phyloP scores from a whole-genome alignment of 2,329 filamentous ascomycete genomes.

The Arthrobotrys sinensis region DNA sequence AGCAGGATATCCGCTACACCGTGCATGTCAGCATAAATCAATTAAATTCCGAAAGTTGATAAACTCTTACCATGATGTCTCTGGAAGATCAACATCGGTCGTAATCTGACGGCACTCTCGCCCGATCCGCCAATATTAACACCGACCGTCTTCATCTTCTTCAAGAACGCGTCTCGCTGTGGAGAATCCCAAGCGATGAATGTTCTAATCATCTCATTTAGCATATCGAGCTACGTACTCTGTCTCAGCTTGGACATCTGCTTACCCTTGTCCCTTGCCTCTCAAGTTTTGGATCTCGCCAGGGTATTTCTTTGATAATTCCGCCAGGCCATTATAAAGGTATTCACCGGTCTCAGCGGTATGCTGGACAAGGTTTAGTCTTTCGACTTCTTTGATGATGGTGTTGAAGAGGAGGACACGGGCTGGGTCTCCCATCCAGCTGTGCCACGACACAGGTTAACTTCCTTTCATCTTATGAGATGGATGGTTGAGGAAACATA shows the following conservation, averaged over 20 bases:
- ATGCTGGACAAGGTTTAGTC: slow-evolving; percentile 81
- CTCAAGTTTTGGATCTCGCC: slow-evolving; percentile 85
- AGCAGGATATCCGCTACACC: slow-evolving; percentile 79
- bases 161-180: slow-evolving; percentile 82
- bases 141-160: slow-evolving; percentile 82
- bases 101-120: slow-evolving; percentile 79
- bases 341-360: slow-evolving; percentile 84
- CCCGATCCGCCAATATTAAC: slow-evolving; percentile 91
- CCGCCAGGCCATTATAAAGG: slow-evolving; percentile 79
- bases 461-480: not conserved
- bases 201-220: slow-evolving; percentile 69
- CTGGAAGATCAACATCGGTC: slow-evolving; percentile 95
- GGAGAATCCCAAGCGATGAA: slow-evolving; percentile 94
- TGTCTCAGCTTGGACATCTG: not conserved
- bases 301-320: slow-evolving; percentile 79
- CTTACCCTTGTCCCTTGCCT: slow-evolving; percentile 82
- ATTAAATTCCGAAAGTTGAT: not conserved
- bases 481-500: slow-evolving; percentile 13
- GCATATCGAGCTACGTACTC: not conserved
- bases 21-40: slow-evolving; percentile 60
- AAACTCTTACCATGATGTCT: slow-evolving; percentile 78
- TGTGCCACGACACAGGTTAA: slow-evolving; percentile 5
- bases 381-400: slow-evolving; percentile 85
- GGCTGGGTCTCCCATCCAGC: slow-evolving; percentile 92
- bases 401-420: slow-evolving; percentile 87